Evolutionary conservation across 2,329 filamentous ascomycete genomes (phyloP).

Genomic region (Herpotrichia juniperi): DNA sequence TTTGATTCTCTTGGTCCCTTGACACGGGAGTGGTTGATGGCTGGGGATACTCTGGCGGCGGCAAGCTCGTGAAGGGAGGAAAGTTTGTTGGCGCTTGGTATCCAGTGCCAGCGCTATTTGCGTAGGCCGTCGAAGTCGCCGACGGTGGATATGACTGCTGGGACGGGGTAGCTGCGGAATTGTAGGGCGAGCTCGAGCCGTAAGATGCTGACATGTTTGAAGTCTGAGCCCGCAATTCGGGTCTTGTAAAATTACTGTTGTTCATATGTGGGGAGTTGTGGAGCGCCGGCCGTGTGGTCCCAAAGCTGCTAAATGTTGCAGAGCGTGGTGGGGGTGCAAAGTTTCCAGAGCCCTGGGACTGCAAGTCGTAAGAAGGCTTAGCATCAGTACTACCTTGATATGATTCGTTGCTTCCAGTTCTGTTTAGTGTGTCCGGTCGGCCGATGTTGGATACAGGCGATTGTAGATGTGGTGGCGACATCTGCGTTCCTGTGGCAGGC

Average conservation of each 20-base stretch:
- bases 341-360: conserved; percentile 38
- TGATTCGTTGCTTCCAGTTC: conserved; percentile 43
- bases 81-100: conserved; percentile 69
- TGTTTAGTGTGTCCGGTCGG: conserved; percentile 38
- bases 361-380: conserved; percentile 43
- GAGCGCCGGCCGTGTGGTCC: conserved; percentile 35
- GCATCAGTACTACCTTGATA: conserved; percentile 34
- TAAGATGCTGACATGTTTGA: conserved; percentile 42
- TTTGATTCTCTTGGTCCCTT: conserved; percentile 34
- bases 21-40: conserved; percentile 43
- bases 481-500: conserved; percentile 29
- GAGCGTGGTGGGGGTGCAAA: conserved; percentile 45
- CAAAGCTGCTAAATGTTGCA: conserved; percentile 38
- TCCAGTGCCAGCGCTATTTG: conserved; percentile 39
- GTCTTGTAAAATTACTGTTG: conserved; percentile 41
- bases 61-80: conserved; percentile 64
- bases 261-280: conserved; percentile 45
- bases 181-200: conserved; percentile 43
- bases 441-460: conserved; percentile 39
- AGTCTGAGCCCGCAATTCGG: conserved; percentile 43
- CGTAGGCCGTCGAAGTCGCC: conserved; percentile 49
- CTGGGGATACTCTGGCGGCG: conserved; percentile 61
- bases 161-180: conserved; percentile 50
- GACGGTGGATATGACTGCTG: conserved; percentile 55
- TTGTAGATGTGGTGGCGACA: conserved; percentile 43